Conservation (phyloP, 2,329 filamentous ascomycete genomes). For the Fusarium chlamydosporum region DNA sequence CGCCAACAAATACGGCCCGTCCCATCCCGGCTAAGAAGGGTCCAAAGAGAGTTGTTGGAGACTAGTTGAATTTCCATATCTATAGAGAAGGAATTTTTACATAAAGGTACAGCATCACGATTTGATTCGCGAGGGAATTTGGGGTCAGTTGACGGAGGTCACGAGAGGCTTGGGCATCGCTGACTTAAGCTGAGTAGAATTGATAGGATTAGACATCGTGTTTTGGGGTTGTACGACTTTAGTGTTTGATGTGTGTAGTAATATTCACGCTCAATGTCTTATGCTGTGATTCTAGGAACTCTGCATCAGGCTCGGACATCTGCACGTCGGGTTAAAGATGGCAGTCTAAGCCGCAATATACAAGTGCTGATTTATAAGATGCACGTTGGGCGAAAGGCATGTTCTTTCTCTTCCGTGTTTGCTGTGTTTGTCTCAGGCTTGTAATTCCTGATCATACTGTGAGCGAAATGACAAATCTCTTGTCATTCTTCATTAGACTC, state of each 20-base stretch:
- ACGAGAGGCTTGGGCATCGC: constrained; percentile 22
- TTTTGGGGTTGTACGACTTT: constrained; percentile 30
- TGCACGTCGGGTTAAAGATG: constrained; percentile 23
- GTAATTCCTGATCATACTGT: constrained; percentile 4
- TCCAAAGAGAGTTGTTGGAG: constrained; percentile 5
- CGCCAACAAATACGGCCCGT: constrained; percentile 35
- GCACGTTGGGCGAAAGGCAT: constrained; percentile 1
- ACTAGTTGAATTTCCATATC: constrained; percentile 6
- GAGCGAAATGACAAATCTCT: constrained; percentile 22
- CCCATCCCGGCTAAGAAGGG: constrained; percentile 39
- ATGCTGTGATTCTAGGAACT: constrained; percentile 6
- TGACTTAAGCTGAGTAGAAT: constrained; percentile 29
- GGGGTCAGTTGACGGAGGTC: constrained; percentile 42
- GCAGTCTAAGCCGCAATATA: constrained; percentile 17
- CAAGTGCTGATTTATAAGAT: constrained; percentile 9
- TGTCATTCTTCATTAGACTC: constrained; percentile 25
- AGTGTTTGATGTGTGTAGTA: constrained; percentile 11
- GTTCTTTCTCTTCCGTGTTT: constrained; percentile 7
- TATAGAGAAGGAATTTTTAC: constrained; percentile 14
- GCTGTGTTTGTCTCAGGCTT: not conserved
- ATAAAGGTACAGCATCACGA: constrained; percentile 14
- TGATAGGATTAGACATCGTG: constrained; percentile 13
- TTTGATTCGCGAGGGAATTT: constrained; percentile 36
- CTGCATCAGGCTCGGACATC: constrained; percentile 9
- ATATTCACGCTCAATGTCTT: constrained; percentile 1